A percentile compares a stretch with the other conserved stretches of the same genome.
Conservation (phyloP, 306 rosid species). For the peach (Prunus persica) region DNA sequence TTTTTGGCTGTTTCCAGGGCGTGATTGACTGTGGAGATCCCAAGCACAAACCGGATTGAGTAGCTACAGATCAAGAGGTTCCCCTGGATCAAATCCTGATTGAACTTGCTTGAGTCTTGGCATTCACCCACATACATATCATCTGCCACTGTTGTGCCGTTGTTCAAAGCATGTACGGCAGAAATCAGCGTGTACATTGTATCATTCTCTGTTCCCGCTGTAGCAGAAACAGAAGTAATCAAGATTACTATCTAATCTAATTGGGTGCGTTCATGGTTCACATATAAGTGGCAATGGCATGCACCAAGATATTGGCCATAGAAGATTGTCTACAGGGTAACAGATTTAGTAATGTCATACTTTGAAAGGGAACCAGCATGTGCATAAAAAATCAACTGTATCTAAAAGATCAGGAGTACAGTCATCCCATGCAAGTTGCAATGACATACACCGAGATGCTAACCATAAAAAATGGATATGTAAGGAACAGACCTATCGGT, state of each 20-base stretch:
- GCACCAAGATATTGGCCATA: not conserved
- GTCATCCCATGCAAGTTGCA: not conserved
- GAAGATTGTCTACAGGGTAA: not conserved
- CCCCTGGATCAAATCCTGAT: slow-evolving; percentile 53
- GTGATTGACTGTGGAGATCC: slow-evolving; percentile 69
- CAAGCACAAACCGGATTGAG: slow-evolving; percentile 90
- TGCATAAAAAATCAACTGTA: not conserved
- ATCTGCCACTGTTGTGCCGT: slow-evolving; percentile 39
- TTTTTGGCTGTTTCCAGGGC: slow-evolving; percentile 73
- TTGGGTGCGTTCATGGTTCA: not conserved
- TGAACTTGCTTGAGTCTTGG: slow-evolving; percentile 71
- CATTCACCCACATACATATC: slow-evolving; percentile 90
- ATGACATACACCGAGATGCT: not conserved
- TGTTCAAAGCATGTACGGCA: slow-evolving; percentile 73
- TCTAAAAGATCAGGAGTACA: not conserved
- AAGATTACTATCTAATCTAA: slow-evolving; percentile 3
- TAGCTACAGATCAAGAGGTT: slow-evolving; percentile 96
- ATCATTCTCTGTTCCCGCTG: slow-evolving; percentile 68
- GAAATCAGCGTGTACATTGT: slow-evolving; percentile 55
- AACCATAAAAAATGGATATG: not conserved
- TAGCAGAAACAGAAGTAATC: slow-evolving; percentile 17
- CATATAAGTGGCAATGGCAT: slow-evolving; percentile 19
- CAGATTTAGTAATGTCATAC: not conserved
- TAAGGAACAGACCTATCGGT: not conserved
- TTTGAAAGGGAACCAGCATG: not conserved